These are phyloP conservation scores for Rickenella mellea DNA, from an alignment of 768 basidiomycete species.

Conservation along the genomic window DNA sequence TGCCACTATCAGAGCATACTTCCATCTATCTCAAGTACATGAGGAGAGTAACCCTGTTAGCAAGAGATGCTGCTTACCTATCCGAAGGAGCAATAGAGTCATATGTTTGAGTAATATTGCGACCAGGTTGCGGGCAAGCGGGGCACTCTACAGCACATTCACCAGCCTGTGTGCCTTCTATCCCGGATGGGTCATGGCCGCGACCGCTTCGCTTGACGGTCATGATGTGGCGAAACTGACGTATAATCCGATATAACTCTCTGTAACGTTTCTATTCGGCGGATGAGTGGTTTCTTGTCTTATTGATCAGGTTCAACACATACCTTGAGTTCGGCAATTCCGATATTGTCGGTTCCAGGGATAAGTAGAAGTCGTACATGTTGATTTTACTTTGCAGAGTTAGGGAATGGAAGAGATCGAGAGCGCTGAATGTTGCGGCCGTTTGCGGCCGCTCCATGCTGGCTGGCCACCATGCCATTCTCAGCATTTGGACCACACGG, in stretches of 20 bases:
- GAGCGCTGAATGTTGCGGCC: conserved; percentile 7
- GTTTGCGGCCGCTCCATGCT: conserved; percentile 8
- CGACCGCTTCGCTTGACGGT: conserved; percentile 12
- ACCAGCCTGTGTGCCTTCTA: conserved; percentile 6
- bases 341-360: conserved; percentile 5
- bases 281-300: background rate
- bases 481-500: background rate
- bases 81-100: conserved; percentile 5
- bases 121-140: conserved; percentile 15
- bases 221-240: conserved; percentile 13
- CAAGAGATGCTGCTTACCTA: conserved; percentile 7
- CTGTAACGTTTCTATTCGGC: background rate
- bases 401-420: conserved; percentile 6
- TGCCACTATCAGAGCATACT: conserved; percentile 18
- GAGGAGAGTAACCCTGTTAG: too few relatives aligned
- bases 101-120: conserved; percentile 7
- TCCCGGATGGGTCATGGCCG: conserved; percentile 12
- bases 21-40: too few relatives aligned
- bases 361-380: conserved; percentile 9
- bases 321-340: conserved; percentile 3
- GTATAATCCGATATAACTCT: conserved; percentile 8
- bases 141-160: conserved; percentile 13
- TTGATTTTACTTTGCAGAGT: conserved; percentile 8
- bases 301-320: background rate
- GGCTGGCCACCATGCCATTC: conserved; percentile 9